These are phyloP conservation scores for Lonicera japonica DNA, from an alignment of 129 eudicot species.

Conservation along the genomic window DNA sequence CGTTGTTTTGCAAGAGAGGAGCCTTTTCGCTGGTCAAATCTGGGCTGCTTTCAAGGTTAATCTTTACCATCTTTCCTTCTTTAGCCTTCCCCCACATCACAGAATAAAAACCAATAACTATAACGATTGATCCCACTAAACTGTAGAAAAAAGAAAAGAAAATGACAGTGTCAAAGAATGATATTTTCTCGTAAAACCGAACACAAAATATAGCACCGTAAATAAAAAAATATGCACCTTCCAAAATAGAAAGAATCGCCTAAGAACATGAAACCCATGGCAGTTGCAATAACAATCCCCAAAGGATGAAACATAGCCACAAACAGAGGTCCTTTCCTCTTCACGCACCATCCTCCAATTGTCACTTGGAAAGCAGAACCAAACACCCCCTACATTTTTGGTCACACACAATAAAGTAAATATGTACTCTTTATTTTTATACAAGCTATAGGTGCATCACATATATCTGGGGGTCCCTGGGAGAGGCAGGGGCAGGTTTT, in stretches of 20 bases:
- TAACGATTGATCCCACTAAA: constrained; percentile 62
- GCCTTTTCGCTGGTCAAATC: constrained; percentile 17
- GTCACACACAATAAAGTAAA: neutral
- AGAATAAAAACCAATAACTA: constrained; percentile 68
- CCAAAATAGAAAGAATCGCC: constrained; percentile 82
- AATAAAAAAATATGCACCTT: constrained; percentile 31
- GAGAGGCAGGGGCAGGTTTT: no score
- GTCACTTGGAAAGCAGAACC: constrained; percentile 78
- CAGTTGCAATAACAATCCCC: constrained; percentile 64
- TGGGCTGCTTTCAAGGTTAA: constrained; percentile 7
- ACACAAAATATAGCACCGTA: neutral
- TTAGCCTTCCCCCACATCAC: constrained; percentile 91
- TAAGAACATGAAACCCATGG: constrained; percentile 42
- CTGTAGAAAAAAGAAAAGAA: constrained; percentile 30
- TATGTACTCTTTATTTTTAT: no score
- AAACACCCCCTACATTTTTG: constrained; percentile 50
- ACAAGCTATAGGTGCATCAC: no score
- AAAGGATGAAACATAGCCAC: constrained; percentile 87
- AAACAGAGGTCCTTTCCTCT: constrained; percentile 68
- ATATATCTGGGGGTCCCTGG: no score
- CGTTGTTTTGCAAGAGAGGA: constrained; percentile 45
- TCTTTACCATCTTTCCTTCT: constrained; percentile 30
- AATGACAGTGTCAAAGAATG: neutral
- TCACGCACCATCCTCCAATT: constrained; percentile 62
- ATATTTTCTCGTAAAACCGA: no score